Conservation (phyloP, 768 basidiomycete species). For the Suillus cothurnatus region DNA sequence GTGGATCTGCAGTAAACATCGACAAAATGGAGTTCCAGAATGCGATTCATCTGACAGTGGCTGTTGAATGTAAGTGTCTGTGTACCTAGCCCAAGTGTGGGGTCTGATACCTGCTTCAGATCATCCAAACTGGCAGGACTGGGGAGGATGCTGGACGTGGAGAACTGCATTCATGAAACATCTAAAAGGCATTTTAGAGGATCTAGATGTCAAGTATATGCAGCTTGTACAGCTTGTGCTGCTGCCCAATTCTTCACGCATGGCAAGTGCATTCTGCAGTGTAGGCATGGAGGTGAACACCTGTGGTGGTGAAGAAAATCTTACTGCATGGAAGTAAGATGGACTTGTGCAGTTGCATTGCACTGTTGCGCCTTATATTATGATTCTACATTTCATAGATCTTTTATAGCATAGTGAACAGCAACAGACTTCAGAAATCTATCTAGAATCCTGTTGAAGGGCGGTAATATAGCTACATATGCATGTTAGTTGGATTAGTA, state of each 20-base stretch:
- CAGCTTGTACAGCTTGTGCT: constrained; percentile 76
- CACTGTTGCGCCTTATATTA: neutral
- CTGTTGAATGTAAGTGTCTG: constrained; percentile 65
- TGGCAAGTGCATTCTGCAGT: neutral
- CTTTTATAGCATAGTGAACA: neutral
- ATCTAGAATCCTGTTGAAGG: constrained; percentile 39
- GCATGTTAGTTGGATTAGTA: constrained; percentile 10
- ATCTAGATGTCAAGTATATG: constrained; percentile 70
- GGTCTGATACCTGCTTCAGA: constrained; percentile 40
- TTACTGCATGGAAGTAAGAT: constrained; percentile 1
- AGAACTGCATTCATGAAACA: constrained; percentile 77
- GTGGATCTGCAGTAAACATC: constrained; percentile 61
- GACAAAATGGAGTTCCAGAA: constrained; percentile 83
- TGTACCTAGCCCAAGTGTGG: neutral
- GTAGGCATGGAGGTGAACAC: constrained; percentile 16
- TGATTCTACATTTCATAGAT: neutral
- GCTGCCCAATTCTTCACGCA: constrained; percentile 37
- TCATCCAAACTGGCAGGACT: constrained; percentile 85
- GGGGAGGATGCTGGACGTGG: constrained; percentile 78
- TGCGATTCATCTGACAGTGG: constrained; percentile 63
- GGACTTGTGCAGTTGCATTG: neutral
- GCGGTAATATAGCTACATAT: constrained; percentile 14
- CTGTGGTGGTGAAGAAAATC: constrained; percentile 8
- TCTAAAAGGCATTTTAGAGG: constrained; percentile 70
- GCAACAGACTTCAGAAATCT: neutral